A percentile compares a stretch with the other conserved stretches of the same genome.
Conservation (phyloP, 1,139 yeast species). For the Taphrina betulina region DNA sequence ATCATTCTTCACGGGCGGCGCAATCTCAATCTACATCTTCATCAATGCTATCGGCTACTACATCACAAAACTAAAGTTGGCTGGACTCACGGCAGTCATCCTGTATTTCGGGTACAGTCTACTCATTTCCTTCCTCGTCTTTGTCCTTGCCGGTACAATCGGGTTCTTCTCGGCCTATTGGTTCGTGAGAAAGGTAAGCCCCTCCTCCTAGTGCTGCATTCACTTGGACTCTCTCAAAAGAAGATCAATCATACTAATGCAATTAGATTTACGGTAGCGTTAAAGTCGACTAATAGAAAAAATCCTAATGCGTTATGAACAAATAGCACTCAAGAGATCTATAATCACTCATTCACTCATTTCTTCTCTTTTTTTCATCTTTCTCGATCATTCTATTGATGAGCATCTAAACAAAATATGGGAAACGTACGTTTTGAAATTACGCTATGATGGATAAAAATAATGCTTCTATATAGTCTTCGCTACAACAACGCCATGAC, state of each 20-base stretch:
- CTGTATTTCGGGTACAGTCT: constrained; percentile 83
- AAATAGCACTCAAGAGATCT: no score
- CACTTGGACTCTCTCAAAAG: no score
- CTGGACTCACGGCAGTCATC: constrained; percentile 73
- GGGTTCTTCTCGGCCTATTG: constrained; percentile 76
- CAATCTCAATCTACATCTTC: constrained; percentile 81
- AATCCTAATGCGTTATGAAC: no score
- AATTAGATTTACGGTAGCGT: constrained; percentile 81
- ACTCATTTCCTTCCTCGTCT: constrained; percentile 67
- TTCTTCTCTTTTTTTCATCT: no score
- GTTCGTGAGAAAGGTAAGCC: constrained; percentile 73
- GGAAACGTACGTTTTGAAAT: no score
- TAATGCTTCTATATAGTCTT: no score
- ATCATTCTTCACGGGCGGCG: constrained; percentile 82
- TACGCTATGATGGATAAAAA: no score
- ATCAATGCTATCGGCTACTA: constrained; percentile 67
- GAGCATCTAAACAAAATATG: no score
- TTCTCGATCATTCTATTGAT: no score
- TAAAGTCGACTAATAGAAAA: constrained; percentile 70
- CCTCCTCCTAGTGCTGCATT: no score
- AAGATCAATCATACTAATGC: not conserved
- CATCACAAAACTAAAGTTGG: constrained; percentile 57
- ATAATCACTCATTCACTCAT: no score
- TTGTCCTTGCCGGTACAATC: constrained; percentile 81
- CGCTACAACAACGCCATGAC: no score